These are phyloP conservation scores for Wickerhamomyces silvicola DNA, from an alignment of 805 yeast species.

Conservation along the genomic window DNA sequence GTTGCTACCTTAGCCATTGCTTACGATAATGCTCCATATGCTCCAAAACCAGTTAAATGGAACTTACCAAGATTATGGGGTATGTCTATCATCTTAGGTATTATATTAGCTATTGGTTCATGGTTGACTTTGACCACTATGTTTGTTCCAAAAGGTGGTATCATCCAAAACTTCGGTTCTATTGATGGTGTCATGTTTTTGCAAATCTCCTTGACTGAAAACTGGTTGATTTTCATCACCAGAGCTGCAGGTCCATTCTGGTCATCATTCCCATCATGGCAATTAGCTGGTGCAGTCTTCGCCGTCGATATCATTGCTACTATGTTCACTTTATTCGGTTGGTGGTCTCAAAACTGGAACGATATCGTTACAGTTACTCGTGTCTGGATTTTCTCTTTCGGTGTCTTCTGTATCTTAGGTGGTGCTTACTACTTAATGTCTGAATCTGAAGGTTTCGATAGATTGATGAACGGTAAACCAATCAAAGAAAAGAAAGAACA, in stretches of 20 bases:
- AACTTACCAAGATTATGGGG: constrained; percentile 96
- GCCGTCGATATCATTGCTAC: constrained; percentile 88
- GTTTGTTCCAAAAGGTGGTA: constrained; percentile 89
- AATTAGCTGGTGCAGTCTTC: constrained; percentile 89
- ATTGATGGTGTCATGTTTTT: constrained; percentile 89
- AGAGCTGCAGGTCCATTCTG: constrained; percentile 98
- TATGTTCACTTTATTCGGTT: constrained; percentile 87
- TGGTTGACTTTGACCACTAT: constrained; percentile 94
- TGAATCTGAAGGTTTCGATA: constrained; percentile 70
- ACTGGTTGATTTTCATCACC: constrained; percentile 95
- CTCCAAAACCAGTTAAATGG: constrained; percentile 93
- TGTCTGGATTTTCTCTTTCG: constrained; percentile 93
- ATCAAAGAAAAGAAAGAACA: constrained; percentile 46
- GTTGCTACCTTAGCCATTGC: constrained; percentile 97
- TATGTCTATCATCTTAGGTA: constrained; percentile 85
- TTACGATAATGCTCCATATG: constrained; percentile 94
- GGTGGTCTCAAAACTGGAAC: constrained; percentile 98
- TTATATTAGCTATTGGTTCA: constrained; percentile 81
- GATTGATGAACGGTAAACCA: constrained; percentile 78
- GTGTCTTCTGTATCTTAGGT: constrained; percentile 93
- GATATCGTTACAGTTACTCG: constrained; percentile 92
- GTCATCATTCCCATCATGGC: constrained; percentile 96
- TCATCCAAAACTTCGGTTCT: constrained; percentile 93
- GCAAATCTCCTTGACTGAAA: constrained; percentile 91
- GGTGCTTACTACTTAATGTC: constrained; percentile 96